Evolutionary conservation across 2,329 filamentous ascomycete species (phyloP).

Genomic region (Tolypocladium guangdongense): DNA sequence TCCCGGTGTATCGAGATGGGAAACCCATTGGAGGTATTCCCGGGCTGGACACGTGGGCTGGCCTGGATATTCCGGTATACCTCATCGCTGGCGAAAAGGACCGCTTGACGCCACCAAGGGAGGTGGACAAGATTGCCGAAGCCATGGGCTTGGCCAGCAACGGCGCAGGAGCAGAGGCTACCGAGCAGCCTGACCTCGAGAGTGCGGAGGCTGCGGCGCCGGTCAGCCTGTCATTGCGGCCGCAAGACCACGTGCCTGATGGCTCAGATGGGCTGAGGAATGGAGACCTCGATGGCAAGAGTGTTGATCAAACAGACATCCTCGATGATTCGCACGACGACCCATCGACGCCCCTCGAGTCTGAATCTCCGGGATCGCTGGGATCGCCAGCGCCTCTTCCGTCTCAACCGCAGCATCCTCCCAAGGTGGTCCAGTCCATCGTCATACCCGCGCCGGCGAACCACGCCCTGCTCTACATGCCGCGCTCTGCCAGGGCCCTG

Average conservation of each 20-base stretch:
- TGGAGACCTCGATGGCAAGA: neutral
- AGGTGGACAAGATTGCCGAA: slow-evolving; percentile 55
- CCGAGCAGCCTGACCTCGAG: neutral
- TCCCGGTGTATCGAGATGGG: slow-evolving; percentile 48
- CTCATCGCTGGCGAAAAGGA: slow-evolving; percentile 72
- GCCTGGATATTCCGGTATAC: slow-evolving; percentile 62
- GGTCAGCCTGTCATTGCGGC: slow-evolving; percentile 24
- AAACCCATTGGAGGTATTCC: slow-evolving; percentile 53
- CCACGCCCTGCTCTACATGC: slow-evolving; percentile 76
- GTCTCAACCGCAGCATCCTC: slow-evolving; percentile 34
- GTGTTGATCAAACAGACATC: slow-evolving; percentile 5
- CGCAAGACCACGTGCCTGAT: slow-evolving; percentile 20
- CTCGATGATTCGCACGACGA: slow-evolving; percentile 30
- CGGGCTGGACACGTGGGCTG: slow-evolving; percentile 59
- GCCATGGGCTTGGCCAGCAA: slow-evolving; percentile 19
- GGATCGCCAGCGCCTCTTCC: slow-evolving; percentile 26
- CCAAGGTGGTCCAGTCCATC: slow-evolving; percentile 51
- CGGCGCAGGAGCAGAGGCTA: neutral
- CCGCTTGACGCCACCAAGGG: slow-evolving; percentile 58
- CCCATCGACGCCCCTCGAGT: slow-evolving; percentile 35
- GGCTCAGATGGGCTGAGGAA: slow-evolving; percentile 1
- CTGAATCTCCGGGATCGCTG: slow-evolving; percentile 1
- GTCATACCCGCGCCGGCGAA: slow-evolving; percentile 68
- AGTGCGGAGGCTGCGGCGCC: slow-evolving; percentile 39
- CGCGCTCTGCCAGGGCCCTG: slow-evolving; percentile 62